A percentile compares a stretch with the other conserved stretches of the same genome.
Evolutionary conservation across 2,329 filamentous ascomycete genomes (phyloP).

Genomic region (Aspergillus pseudoterreus): DNA sequence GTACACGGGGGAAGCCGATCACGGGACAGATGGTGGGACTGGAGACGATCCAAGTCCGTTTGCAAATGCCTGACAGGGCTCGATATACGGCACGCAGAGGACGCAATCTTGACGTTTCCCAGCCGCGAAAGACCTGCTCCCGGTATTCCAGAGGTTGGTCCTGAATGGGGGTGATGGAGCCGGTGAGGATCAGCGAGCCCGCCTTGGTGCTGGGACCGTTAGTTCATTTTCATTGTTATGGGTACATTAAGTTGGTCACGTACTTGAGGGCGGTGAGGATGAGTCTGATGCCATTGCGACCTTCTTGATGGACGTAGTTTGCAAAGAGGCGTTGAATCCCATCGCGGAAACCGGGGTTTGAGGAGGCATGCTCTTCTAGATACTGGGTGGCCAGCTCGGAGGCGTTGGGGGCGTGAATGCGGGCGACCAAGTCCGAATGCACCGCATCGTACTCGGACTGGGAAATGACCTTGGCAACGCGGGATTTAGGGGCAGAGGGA

Average conservation of each 20-base stretch:
- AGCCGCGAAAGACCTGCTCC: slow-evolving; percentile 51
- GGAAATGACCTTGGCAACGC: slow-evolving; percentile 35
- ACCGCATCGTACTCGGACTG: slow-evolving; percentile 41
- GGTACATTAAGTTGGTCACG: slow-evolving; percentile 11
- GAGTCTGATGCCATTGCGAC: slow-evolving; percentile 47
- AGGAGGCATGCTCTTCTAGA: slow-evolving; percentile 46
- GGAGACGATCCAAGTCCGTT: slow-evolving; percentile 51
- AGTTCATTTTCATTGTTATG: background rate
- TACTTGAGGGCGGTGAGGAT: slow-evolving; percentile 55
- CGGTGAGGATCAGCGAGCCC: slow-evolving; percentile 56
- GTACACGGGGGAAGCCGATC: slow-evolving; percentile 53
- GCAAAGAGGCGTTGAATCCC: slow-evolving; percentile 47
- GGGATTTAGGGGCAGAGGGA: slow-evolving; percentile 29
- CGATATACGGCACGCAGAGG: slow-evolving; percentile 50
- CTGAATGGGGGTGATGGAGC: slow-evolving; percentile 53
- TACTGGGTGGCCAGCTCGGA: slow-evolving; percentile 41
- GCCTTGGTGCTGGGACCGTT: slow-evolving; percentile 45
- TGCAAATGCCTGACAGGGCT: slow-evolving; percentile 48
- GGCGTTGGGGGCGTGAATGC: slow-evolving; percentile 29
- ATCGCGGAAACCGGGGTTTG: slow-evolving; percentile 49
- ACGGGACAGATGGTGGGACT: slow-evolving; percentile 50
- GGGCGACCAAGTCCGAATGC: slow-evolving; percentile 24
- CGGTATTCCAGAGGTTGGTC: slow-evolving; percentile 53
- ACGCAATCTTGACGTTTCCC: slow-evolving; percentile 52
- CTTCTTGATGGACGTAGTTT: slow-evolving; percentile 47